phyloP scores from a whole-genome alignment of 345 rosid species.

The Turritis glabra region DNA sequence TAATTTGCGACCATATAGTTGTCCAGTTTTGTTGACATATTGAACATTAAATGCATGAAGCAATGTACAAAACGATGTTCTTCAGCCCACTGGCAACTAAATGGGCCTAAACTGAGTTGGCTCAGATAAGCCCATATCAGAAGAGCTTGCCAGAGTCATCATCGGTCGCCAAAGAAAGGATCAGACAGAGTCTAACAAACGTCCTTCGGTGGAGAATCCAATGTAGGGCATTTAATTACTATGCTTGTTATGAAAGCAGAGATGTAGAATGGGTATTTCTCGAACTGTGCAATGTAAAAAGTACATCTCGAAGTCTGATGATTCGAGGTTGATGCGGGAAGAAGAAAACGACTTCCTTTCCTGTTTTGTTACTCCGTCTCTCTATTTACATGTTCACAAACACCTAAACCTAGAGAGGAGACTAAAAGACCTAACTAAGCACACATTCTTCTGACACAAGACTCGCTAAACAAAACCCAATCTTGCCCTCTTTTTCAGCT shows the following conservation, averaged over 20 bases:
- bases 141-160: not conserved
- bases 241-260: not conserved
- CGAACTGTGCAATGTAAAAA: not conserved
- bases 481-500: conserved; percentile 11
- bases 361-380: not conserved
- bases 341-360: not conserved
- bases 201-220: not conserved
- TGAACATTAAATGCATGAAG: no score
- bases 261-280: not conserved
- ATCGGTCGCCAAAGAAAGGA: not conserved
- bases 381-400: conserved; percentile 24
- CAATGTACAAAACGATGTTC: not conserved
- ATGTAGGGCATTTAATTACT: not conserved
- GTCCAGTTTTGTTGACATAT: no score
- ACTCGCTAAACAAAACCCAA: not conserved
- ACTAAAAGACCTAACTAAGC: conserved; percentile 1
- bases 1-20: no score
- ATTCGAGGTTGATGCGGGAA: not conserved
- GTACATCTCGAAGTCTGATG: not conserved
- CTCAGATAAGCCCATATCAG: not conserved
- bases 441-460: conserved; percentile 11
- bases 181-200: not conserved
- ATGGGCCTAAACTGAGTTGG: not conserved
- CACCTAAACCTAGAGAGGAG: conserved; percentile 16
- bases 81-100: not conserved